A percentile compares a stretch with the other conserved stretches of the same genome.
These are phyloP conservation scores for Silybum marianum DNA, from an alignment of 129 eudicot species.

Conservation along the genomic window DNA sequence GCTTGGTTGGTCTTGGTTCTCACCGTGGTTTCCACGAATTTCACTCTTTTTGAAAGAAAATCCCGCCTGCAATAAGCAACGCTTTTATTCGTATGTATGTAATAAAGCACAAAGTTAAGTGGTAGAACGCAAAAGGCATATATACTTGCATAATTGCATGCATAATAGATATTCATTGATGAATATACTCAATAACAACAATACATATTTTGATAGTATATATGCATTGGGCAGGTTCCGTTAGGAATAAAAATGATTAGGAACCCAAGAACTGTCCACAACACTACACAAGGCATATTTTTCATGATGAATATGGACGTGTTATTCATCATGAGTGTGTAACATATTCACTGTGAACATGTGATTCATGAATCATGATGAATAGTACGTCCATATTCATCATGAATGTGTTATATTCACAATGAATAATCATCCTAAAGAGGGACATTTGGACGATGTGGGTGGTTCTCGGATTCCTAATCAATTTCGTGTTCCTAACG, in stretches of 20 bases:
- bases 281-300: too few relatives aligned
- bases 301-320: not conserved
- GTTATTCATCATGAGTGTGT: not conserved
- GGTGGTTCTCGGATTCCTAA: not conserved
- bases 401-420: not conserved
- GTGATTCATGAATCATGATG: too few relatives aligned
- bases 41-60: conserved; percentile 34
- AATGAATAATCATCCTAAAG: not conserved
- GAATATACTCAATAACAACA: not conserved
- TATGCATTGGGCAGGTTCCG: not conserved
- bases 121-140: not conserved
- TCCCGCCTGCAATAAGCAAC: conserved; percentile 49
- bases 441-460: not conserved
- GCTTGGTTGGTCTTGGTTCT: conserved; percentile 88
- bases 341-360: not conserved
- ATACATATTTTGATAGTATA: not conserved
- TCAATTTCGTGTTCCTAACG: not conserved
- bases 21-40: conserved; percentile 39
- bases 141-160: not conserved
- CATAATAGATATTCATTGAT: not conserved
- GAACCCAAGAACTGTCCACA: too few relatives aligned
- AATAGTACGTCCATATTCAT: not conserved
- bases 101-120: not conserved
- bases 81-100: not conserved
- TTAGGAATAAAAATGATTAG: not conserved